Base-by-base conservation (phyloP, 2,329 filamentous ascomycete genomes). In the Rosellinia necatrix region DNA sequence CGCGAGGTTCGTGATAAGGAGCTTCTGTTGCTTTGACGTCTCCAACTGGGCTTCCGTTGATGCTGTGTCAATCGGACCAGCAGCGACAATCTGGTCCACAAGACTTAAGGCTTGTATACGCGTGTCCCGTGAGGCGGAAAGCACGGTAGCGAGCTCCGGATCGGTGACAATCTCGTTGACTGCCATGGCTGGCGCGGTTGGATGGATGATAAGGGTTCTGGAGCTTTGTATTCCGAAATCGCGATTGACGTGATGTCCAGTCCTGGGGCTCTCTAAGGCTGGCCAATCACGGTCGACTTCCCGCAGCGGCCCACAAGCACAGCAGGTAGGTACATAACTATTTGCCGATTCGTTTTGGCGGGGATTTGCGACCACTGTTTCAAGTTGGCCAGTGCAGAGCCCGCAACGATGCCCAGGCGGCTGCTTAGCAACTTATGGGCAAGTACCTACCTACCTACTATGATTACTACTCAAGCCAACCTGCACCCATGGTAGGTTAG, bases 21-120 rank as follows among this genome's bases (percentile, higher is more conserved):
- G 78, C 70, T 94, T 96, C 71, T 96, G 91, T 69, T 90, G 85
- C 68, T 86, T 88, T 6, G 87, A 87, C 25, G 90, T 79, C 55
- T 85, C 82, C 24, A 83, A 74, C 63, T 82, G 80, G 37, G 78
- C 77, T 29, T 82, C 77, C 19, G 76, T 71, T 6, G 77, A 73
- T 19, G 77, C 72, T 43, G 72, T 69, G 41, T 78, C 72, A 43
- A 75, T 66, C 30, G 78, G 73, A 40, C 79, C 77, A 46, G 79
- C 75, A 41, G 69, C 69, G 22, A 77, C 72, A 56, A 82, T 72
- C 51, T 81, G 74, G 61, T 81, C 79, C 58, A 91, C 78, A 53
- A 92, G 80, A 22, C 78, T 76, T 61, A 89, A 79, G 53, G 89
- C 90, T 73, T 92, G 88, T 46, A 85, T 76, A 64, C 89, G 87